Evolutionary conservation across 2,329 filamentous ascomycete species (phyloP).

Genomic region (Alternaria sp.): DNA sequence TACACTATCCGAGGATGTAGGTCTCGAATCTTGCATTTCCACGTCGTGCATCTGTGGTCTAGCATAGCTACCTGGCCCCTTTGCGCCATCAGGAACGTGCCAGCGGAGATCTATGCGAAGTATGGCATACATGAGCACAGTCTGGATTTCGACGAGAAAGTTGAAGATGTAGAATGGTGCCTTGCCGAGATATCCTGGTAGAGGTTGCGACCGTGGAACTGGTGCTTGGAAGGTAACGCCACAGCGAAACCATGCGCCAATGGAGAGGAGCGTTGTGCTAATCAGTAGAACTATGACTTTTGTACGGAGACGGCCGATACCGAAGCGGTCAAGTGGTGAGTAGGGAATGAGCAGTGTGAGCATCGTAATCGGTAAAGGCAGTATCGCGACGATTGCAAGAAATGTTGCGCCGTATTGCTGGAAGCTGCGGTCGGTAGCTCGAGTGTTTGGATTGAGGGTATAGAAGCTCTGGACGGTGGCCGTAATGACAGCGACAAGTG

Average conservation of each 20-base stretch:
- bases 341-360: conserved; percentile 59
- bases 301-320: conserved; percentile 69
- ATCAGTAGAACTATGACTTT: conserved; percentile 72
- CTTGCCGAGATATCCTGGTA: conserved; percentile 75
- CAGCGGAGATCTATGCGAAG: conserved; percentile 78
- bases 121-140: conserved; percentile 72
- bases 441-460: conserved; percentile 64
- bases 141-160: conserved; percentile 75
- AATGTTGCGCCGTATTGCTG: conserved; percentile 70
- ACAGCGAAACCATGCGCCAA: conserved; percentile 75
- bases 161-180: conserved; percentile 82
- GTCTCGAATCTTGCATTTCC: conserved; percentile 29
- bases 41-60: conserved; percentile 19
- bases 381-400: conserved; percentile 70
- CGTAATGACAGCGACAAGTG: conserved; percentile 72
- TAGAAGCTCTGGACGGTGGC: conserved; percentile 72
- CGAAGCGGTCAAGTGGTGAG: conserved; percentile 64
- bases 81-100: conserved; percentile 74
- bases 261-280: conserved; percentile 66
- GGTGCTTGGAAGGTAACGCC: conserved; percentile 64
- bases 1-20: conserved; percentile 13
- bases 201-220: conserved; percentile 56
- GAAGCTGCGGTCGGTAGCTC: conserved; percentile 65
- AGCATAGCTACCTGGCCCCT: conserved; percentile 51
- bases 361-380: conserved; percentile 68